Conservation (phyloP, 306 rosid genomes). For the Purshia tridentata region DNA sequence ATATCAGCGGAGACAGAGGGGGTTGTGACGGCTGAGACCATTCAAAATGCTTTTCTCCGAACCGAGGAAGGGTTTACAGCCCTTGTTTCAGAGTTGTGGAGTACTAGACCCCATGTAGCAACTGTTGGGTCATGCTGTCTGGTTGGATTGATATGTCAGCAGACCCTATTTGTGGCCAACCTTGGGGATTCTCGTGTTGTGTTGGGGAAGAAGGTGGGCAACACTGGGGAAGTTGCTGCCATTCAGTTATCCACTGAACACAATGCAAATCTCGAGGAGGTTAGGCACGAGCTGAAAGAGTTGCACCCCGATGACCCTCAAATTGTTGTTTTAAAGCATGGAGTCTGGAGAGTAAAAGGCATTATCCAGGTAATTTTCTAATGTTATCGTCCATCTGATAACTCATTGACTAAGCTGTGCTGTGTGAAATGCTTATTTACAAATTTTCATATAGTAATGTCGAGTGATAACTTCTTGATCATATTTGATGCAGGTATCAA, state of each 20-base stretch:
- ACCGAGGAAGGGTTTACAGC: slow-evolving; percentile 83
- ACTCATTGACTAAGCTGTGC: slow-evolving; percentile 6
- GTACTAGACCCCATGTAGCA: slow-evolving; percentile 58
- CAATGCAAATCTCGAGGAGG: slow-evolving; percentile 71
- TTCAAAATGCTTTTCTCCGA: slow-evolving; percentile 53
- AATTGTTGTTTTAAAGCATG: slow-evolving; percentile 76
- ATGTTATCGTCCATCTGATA: background rate
- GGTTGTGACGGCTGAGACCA: slow-evolving; percentile 60
- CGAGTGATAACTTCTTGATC: slow-evolving; percentile 17
- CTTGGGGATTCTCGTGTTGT: slow-evolving; percentile 89
- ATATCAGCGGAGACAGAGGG: slow-evolving; percentile 52
- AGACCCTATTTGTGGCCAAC: slow-evolving; percentile 73
- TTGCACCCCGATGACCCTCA: slow-evolving; percentile 79
- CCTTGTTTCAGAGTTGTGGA: slow-evolving; percentile 63
- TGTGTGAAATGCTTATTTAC: background rate
- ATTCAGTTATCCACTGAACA: slow-evolving; percentile 82
- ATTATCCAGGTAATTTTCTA: slow-evolving; percentile 70
- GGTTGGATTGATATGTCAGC: slow-evolving; percentile 77
- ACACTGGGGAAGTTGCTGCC: slow-evolving; percentile 78
- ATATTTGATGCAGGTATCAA: slow-evolving; percentile 75
- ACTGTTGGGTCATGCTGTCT: slow-evolving; percentile 85
- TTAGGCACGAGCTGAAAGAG: slow-evolving; percentile 70
- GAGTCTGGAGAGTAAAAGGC: slow-evolving; percentile 97
- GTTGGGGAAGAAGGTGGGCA: slow-evolving; percentile 81
- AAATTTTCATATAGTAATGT: slow-evolving; percentile 1